These are phyloP conservation scores for Speleostelium caveatum DNA, from an alignment of 78 protist species.

Conservation along the genomic window DNA sequence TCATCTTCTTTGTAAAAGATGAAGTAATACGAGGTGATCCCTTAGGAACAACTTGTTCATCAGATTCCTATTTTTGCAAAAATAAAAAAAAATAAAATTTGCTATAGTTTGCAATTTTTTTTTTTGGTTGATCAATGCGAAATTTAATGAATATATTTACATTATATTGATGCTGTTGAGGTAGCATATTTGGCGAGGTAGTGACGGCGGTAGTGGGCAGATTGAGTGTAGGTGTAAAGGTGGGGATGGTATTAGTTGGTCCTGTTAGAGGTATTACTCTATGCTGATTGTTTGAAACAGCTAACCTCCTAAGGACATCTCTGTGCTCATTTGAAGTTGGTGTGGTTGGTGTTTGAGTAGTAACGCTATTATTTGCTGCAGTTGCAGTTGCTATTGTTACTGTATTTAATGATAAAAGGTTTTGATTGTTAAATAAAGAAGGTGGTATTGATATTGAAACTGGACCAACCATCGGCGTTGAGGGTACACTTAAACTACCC, in stretches of 20 bases:
- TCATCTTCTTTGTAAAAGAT: conserved; percentile 6
- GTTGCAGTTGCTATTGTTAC: background rate
- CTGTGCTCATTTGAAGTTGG: conserved; percentile 12
- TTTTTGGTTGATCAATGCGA: too few species aligned
- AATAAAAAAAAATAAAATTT: too few species aligned
- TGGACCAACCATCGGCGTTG: conserved; percentile 53
- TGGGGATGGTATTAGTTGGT: background rate
- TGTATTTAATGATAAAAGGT: conserved; percentile 17
- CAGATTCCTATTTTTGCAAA: background rate
- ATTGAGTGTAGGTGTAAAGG: background rate
- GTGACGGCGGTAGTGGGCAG: background rate
- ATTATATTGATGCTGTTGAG: too few species aligned
- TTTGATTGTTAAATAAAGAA: too few species aligned
- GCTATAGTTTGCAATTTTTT: too few species aligned
- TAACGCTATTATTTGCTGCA: background rate
- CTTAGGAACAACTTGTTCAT: conserved; percentile 74
- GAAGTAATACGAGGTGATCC: conserved; percentile 52
- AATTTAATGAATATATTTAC: too few species aligned
- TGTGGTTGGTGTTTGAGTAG: conserved; percentile 10
- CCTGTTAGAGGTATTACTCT: background rate
- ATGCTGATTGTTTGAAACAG: conserved; percentile 36
- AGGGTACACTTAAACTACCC: conserved; percentile 37
- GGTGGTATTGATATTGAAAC: background rate
- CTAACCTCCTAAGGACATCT: conserved; percentile 32
- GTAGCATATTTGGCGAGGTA: too few species aligned